These are phyloP conservation scores for Tinospora cordifolia DNA, from an alignment of 164 flowering plant species.

Conservation along the genomic window DNA sequence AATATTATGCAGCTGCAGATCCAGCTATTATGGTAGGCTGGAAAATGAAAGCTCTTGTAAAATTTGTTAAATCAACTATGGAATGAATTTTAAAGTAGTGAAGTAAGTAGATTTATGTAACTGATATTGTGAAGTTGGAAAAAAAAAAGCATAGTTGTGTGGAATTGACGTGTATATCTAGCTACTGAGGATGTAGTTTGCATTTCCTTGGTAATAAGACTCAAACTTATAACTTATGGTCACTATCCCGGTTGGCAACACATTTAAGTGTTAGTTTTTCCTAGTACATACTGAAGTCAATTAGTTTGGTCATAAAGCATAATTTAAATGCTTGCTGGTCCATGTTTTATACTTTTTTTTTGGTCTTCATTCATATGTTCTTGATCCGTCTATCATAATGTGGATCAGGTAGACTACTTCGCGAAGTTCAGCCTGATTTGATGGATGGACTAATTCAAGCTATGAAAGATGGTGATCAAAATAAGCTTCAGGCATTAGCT, in stretches of 20 bases:
- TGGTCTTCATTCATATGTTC: background rate
- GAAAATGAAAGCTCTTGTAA: too few relatives aligned
- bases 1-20: background rate
- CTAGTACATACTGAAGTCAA: background rate
- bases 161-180: background rate
- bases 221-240: too few relatives aligned
- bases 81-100: too few relatives aligned
- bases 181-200: too few relatives aligned
- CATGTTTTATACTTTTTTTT: background rate
- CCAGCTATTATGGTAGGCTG: too few relatives aligned
- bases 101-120: too few relatives aligned
- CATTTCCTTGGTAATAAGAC: too few relatives aligned
- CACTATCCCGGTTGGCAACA: too few relatives aligned
- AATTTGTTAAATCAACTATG: too few relatives aligned
- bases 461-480: constrained; percentile 59
- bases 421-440: constrained; percentile 57
- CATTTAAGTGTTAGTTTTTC: too few relatives aligned
- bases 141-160: too few relatives aligned
- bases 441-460: constrained; percentile 76
- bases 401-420: constrained; percentile 57
- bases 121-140: too few relatives aligned
- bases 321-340: background rate
- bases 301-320: background rate
- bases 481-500: constrained; percentile 38
- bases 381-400: background rate